Evolutionary conservation across 1,284 basidiomycete species (phyloP).

Genomic region (Stygiomarasmius scandens): DNA sequence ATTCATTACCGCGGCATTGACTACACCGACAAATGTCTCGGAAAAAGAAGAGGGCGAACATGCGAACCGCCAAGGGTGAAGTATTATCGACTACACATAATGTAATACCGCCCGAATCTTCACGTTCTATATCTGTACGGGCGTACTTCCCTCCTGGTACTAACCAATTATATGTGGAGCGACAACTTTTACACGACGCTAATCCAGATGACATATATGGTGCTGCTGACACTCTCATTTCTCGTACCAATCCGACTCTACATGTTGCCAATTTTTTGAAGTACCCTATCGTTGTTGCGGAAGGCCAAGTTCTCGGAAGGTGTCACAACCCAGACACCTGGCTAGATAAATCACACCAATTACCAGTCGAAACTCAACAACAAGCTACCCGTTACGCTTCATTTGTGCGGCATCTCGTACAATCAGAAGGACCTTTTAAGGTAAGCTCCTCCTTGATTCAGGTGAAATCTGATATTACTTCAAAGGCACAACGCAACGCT

Average conservation of each 20-base stretch:
- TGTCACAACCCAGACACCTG: slow-evolving; percentile 17
- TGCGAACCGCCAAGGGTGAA: no score
- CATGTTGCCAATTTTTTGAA: background rate
- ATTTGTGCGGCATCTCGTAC: no score
- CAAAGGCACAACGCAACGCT: no score
- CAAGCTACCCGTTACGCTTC: no score
- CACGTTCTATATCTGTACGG: background rate
- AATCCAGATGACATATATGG: slow-evolving; percentile 21
- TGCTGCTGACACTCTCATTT: slow-evolving; percentile 21
- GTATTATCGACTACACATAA: slow-evolving; percentile 14
- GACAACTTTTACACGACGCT: background rate
- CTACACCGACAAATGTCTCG: no score
- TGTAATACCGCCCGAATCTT: slow-evolving; percentile 17
- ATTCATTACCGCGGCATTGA: no score
- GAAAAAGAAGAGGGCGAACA: no score
- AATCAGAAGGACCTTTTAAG: no score
- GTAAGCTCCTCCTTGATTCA: no score
- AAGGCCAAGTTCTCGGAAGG: slow-evolving; percentile 20
- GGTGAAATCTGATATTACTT: no score
- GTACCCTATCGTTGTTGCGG: slow-evolving; percentile 14
- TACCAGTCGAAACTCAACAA: no score
- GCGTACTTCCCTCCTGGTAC: background rate
- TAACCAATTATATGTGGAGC: slow-evolving; percentile 15
- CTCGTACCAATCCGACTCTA: background rate
- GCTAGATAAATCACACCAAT: slow-evolving; percentile 12